A percentile compares a stretch with the other conserved stretches of the same genome.
Conservation (phyloP, 2,329 filamentous ascomycete genomes). For the Ophiosphaerella herpotricha region DNA sequence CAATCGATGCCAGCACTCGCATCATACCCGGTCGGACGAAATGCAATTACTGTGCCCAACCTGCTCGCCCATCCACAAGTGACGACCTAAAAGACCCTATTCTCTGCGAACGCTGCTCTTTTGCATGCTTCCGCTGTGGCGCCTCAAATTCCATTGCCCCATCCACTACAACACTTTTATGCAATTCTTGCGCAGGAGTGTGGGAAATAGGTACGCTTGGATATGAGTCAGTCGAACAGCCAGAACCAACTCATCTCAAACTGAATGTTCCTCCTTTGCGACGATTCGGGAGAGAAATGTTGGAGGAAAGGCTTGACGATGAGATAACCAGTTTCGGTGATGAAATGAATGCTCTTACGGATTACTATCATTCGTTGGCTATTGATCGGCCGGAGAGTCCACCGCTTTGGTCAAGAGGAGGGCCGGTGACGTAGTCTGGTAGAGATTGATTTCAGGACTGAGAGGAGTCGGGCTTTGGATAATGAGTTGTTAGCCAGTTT, state of each 20-base stretch:
- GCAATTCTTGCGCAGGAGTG: conserved; percentile 33
- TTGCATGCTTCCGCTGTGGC: conserved; percentile 50
- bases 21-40: conserved; percentile 33
- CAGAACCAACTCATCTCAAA: background rate
- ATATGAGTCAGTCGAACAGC: conserved; percentile 39
- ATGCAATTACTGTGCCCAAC: conserved; percentile 40
- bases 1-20: conserved; percentile 1
- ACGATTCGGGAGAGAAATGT: conserved; percentile 13
- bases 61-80: conserved; percentile 31
- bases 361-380: conserved; percentile 37
- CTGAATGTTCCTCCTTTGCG: conserved; percentile 21
- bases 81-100: background rate
- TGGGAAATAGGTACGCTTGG: conserved; percentile 49
- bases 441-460: too few relatives aligned
- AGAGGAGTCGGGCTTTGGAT: too few relatives aligned
- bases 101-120: conserved; percentile 50
- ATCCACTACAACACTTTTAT: conserved; percentile 27
- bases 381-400: conserved; percentile 32
- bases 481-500: too few relatives aligned
- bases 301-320: conserved; percentile 10
- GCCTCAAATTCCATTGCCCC: conserved; percentile 17
- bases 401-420: conserved; percentile 10
- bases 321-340: conserved; percentile 33
- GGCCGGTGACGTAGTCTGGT: too few relatives aligned
- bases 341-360: conserved; percentile 41